A percentile compares a stretch with the other conserved stretches of the same genome.
These are phyloP conservation scores for Blastobotrys indianensis DNA, from an alignment of 1,139 yeast species.

Conservation along the genomic window DNA sequence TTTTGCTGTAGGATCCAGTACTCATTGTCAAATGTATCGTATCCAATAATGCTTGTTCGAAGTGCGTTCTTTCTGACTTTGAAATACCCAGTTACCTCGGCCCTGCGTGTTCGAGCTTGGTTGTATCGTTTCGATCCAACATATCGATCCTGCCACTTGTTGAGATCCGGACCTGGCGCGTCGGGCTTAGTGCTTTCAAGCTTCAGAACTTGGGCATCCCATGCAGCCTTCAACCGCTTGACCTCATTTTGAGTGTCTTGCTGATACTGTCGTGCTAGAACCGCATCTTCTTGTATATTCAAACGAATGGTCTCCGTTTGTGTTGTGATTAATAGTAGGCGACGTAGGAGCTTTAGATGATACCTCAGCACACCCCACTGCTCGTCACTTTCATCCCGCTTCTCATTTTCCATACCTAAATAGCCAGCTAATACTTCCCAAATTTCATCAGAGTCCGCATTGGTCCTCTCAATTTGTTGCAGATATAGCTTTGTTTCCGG, in stretches of 20 bases:
- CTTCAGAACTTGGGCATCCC: constrained; percentile 27
- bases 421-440: constrained; percentile 29
- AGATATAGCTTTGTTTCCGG: constrained; percentile 22
- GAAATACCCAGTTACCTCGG: constrained; percentile 26
- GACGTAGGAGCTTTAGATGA: constrained; percentile 22
- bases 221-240: constrained; percentile 21
- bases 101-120: constrained; percentile 22
- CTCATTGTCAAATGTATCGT: constrained; percentile 32
- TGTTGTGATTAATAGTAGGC: constrained; percentile 27
- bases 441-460: constrained; percentile 29
- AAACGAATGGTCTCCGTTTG: constrained; percentile 33
- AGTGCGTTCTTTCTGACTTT: constrained; percentile 27
- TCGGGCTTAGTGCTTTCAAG: constrained; percentile 23
- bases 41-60: constrained; percentile 33
- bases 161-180: constrained; percentile 13
- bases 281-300: constrained; percentile 31
- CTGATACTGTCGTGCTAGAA: constrained; percentile 24
- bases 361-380: constrained; percentile 12
- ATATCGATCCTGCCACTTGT: constrained; percentile 23
- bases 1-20: constrained; percentile 38
- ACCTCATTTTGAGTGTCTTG: constrained; percentile 25
- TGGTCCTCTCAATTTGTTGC: constrained; percentile 28
- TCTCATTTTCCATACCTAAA: constrained; percentile 14
- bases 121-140: constrained; percentile 23
- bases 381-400: constrained; percentile 2